Base-by-base conservation (phyloP, 2,329 filamentous ascomycete genomes). In the Penicillium sp. region DNA sequence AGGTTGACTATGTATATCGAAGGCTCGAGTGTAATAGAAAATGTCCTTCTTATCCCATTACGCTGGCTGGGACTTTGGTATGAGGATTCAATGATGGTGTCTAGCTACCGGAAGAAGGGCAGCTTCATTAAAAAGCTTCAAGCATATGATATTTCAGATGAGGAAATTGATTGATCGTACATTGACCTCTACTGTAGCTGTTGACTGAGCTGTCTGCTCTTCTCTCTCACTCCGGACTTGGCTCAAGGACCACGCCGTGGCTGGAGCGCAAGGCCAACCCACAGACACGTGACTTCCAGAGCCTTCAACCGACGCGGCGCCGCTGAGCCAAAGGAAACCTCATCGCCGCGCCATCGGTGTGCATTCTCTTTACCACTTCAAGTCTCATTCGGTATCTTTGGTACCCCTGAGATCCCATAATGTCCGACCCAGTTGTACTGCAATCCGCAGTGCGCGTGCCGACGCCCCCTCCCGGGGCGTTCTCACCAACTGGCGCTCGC, bases 401-500 rank as follows among this genome's bases (percentile, higher is more conserved):
- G 54, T 47, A 39, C 25, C 41, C 38, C 35, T 52, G 43, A 49
- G 44, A 45, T 32, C 39, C 50, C 50, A 62, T 44, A 45, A 74
- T 74, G 71, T 67, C 69, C 43, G 72, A 74, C 50, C 60, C 71
- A 45, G 66, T 73, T 46, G 68, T 75, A 55, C 67, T 79, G 47
- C 75, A 77, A 53, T 79, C 76, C 29, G 79, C 79, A 41, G 79
- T 82, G 53, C 78, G 79, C 55, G 73, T 82, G 54, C 79, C 79
- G 42, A 81, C 79, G 34, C 78, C 79, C 47, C 74, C 73, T 25
- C 74, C 73, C 39, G 73, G 70, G 55, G 62, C 69, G 57, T 68
- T 76, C 67, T 71, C 73, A 55, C 69, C 75, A 50, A 68, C 69
- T 47, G 71, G 67, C 51, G 73, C 78, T 58, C 76, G 77, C 62